A percentile compares a stretch with the other conserved stretches of the same genome.
Evolutionary conservation across 73 alveolate species (phyloP).

Genomic region (Tetrahymena thermophila): DNA sequence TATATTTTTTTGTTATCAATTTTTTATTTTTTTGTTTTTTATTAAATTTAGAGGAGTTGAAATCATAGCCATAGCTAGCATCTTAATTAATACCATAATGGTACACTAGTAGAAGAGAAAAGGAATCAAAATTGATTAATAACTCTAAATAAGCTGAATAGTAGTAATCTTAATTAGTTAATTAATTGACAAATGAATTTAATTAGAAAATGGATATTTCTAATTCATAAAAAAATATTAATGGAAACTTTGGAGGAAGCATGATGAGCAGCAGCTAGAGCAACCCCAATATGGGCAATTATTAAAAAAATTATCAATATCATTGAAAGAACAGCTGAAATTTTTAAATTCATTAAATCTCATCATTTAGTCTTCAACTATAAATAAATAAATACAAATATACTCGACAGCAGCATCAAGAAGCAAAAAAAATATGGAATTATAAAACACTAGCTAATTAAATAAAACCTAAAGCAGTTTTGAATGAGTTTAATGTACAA

Average conservation of each 20-base stretch:
- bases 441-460: neutral
- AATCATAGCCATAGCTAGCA: conserved; percentile 24
- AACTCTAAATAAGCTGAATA: neutral
- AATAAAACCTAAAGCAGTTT: neutral
- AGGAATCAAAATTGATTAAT: neutral
- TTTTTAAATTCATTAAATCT: neutral
- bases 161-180: neutral
- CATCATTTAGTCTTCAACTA: neutral
- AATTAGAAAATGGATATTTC: neutral
- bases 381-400: no score
- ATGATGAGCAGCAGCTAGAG: neutral
- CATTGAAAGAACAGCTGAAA: neutral
- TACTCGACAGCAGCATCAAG: neutral
- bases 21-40: no score
- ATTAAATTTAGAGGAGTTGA: conserved; percentile 20
- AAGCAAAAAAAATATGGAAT: neutral
- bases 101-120: conserved; percentile 12
- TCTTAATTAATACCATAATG: conserved; percentile 22
- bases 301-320: neutral
- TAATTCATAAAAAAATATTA: neutral
- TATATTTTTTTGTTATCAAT: neutral
- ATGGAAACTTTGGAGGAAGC: neutral
- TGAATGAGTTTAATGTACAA: neutral
- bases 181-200: neutral
- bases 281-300: neutral